Percentiles rank a stretch among this genome's conserved stretches.
Evolutionary conservation across 148 eudicot species (phyloP).

Genomic region (Silene conica): DNA sequence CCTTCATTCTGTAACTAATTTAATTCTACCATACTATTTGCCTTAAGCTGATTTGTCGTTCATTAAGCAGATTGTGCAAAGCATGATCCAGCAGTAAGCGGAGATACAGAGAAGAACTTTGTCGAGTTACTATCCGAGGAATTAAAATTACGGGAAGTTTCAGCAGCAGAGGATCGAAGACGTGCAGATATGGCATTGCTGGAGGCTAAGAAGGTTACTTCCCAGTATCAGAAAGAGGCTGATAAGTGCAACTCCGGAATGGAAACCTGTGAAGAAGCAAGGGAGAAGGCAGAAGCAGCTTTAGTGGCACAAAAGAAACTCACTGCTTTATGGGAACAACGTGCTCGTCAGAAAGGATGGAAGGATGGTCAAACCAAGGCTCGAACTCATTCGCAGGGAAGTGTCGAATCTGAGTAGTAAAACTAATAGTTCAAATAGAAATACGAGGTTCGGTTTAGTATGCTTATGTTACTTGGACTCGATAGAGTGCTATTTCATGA

Average conservation of each 20-base stretch:
- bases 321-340: slow-evolving; percentile 58
- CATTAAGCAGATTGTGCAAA: slow-evolving; percentile 58
- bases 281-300: slow-evolving; percentile 74
- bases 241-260: slow-evolving; percentile 77
- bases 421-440: neutral
- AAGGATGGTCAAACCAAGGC: slow-evolving; percentile 32
- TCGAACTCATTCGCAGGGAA: slow-evolving; percentile 26
- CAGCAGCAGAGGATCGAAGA: slow-evolving; percentile 51
- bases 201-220: slow-evolving; percentile 54
- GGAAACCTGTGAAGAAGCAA: slow-evolving; percentile 80
- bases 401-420: slow-evolving; percentile 28
- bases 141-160: slow-evolving; percentile 53
- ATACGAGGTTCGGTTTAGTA: neutral
- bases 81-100: slow-evolving; percentile 55
- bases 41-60: neutral
- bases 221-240: slow-evolving; percentile 76
- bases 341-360: slow-evolving; percentile 77
- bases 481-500: no score
- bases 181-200: slow-evolving; percentile 58
- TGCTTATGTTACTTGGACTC: no score
- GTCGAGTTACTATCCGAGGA: slow-evolving; percentile 59
- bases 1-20: no score
- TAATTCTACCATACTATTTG: neutral
- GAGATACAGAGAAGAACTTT: slow-evolving; percentile 62
- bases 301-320: slow-evolving; percentile 61